phyloP scores from a whole-genome alignment of 768 basidiomycete genomes.

The Boletus barrowsii region DNA sequence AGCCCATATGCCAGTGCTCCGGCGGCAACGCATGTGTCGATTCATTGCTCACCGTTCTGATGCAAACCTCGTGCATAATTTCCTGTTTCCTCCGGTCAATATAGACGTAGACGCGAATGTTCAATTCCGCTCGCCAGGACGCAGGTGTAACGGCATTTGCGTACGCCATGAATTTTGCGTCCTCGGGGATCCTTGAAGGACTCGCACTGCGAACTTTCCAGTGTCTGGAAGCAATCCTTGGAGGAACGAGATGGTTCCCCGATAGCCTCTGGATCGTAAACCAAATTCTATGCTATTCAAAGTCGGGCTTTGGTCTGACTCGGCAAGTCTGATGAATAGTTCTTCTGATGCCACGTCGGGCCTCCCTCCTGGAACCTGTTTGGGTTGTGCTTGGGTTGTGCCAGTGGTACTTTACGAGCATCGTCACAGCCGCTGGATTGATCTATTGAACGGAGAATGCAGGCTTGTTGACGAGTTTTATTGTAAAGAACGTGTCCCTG shows the following conservation, averaged over 20 bases:
- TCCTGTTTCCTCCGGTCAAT: neutral
- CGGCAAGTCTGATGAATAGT: constrained; percentile 57
- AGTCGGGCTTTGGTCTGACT: constrained; percentile 60
- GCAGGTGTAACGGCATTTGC: constrained; percentile 45
- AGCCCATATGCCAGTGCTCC: too few species aligned
- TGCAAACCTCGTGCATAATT: too few species aligned
- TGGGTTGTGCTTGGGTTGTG: too few species aligned
- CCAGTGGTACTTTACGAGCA: neutral
- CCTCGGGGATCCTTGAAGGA: constrained; percentile 41
- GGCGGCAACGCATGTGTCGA: too few species aligned
- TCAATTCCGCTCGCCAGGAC: constrained; percentile 36
- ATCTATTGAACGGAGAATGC: constrained; percentile 60
- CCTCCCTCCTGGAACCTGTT: constrained; percentile 54
- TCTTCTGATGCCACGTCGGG: constrained; percentile 48
- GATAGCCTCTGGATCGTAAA: constrained; percentile 37
- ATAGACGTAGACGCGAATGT: neutral
- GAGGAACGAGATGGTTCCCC: constrained; percentile 40
- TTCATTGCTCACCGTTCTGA: too few species aligned
- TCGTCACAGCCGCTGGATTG: constrained; percentile 33
- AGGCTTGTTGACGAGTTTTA: constrained; percentile 61
- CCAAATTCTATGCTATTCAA: constrained; percentile 45
- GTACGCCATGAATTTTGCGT: constrained; percentile 47
- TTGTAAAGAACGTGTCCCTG: too few species aligned
- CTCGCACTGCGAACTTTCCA: constrained; percentile 40
- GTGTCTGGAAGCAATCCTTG: constrained; percentile 48